Evolutionary conservation across 176 grass and related monocot genomes (phyloP), one percentile per base, ranked within the genome.

Genomic region (Elymus sibiricus): DNA sequence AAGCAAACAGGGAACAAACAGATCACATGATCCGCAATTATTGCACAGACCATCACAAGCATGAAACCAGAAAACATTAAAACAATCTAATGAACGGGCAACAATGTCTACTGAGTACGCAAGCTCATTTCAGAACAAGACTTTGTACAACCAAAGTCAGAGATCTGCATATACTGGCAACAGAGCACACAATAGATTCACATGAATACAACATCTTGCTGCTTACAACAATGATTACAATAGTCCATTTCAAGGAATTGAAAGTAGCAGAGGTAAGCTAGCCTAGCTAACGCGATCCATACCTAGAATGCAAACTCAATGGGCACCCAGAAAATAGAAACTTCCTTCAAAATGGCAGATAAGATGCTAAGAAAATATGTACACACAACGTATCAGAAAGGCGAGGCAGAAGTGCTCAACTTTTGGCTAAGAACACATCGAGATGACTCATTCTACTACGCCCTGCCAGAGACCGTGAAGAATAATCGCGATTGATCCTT

Each of bases 381-480:
- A 87, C 85, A 90, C 58, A 77, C 65, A 90, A 74, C 43, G 46
- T 26, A 51, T 29, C 26, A 35, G 16, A 67, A 9, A 44, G 24
- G 58, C 2, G 27, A 44, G 2, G 9, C 22, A 12, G 5, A n/a
- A 8, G 10, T 22, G 17, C 75, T 89, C 86, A 94, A 40, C 89
- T 90, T 81, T 79, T 91, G 55, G 89, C 92, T 67, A 83, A 78
- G 43, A 66, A 46, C 22, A 89, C 89, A 79, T 94, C 79, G 9
- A 94, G 84, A 75, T 65, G 77, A 51, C 24, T 28, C 43, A 32
- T 73, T 72, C 64, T 79, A 65, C 39, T 38, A 7, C 43, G 29
- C 11, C 11, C 40, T 22, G 21, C 46, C 15, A 26, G 40, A 19
- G 67, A 24, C n/a, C 10, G 17, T 24, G 80, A 84, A 16, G 31